Percentiles rank a stretch among this genome's conserved stretches.
Evolutionary conservation across 768 basidiomycete species (phyloP).

Genomic region (Xanthoconium purpureum): DNA sequence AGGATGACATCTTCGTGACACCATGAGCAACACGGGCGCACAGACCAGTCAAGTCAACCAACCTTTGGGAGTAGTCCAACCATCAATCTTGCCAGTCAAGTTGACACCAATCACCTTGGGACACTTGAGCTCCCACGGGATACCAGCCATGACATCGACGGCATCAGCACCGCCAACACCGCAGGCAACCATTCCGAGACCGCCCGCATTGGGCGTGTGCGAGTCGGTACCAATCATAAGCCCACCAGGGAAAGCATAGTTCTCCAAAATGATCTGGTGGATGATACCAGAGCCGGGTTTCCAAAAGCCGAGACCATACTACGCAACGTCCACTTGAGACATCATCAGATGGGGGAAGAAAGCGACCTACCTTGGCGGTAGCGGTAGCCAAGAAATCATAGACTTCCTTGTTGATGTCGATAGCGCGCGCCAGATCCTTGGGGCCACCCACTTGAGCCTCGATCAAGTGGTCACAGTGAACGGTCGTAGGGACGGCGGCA

Average conservation of each 20-base stretch:
- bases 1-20: slow-evolving; percentile 80
- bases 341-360: background rate
- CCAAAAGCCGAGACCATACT: slow-evolving; percentile 99
- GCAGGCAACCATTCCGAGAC: slow-evolving; percentile 98
- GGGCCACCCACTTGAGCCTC: slow-evolving; percentile 94
- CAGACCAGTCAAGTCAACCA: slow-evolving; percentile 10
- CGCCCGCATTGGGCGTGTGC: slow-evolving; percentile 98
- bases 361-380: slow-evolving; percentile 72
- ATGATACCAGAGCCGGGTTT: slow-evolving; percentile 99
- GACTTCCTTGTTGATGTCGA: slow-evolving; percentile 95
- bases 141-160: slow-evolving; percentile 96
- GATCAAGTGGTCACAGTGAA: slow-evolving; percentile 99
- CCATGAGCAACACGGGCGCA: slow-evolving; percentile 7
- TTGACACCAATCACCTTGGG: slow-evolving; percentile 99
- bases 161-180: slow-evolving; percentile 99
- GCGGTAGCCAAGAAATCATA: slow-evolving; percentile 99
- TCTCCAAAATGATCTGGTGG: slow-evolving; percentile 98
- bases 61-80: slow-evolving; percentile 99
- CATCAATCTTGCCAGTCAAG: slow-evolving; percentile 88
- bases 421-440: slow-evolving; percentile 90
- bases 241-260: slow-evolving; percentile 99
- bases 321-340: background rate
- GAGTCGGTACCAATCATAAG: slow-evolving; percentile 99
- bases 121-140: slow-evolving; percentile 99
- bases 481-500: slow-evolving; percentile 95